phyloP scores from a whole-genome alignment of 306 rosid species.

The Mimosa bimucronata region DNA sequence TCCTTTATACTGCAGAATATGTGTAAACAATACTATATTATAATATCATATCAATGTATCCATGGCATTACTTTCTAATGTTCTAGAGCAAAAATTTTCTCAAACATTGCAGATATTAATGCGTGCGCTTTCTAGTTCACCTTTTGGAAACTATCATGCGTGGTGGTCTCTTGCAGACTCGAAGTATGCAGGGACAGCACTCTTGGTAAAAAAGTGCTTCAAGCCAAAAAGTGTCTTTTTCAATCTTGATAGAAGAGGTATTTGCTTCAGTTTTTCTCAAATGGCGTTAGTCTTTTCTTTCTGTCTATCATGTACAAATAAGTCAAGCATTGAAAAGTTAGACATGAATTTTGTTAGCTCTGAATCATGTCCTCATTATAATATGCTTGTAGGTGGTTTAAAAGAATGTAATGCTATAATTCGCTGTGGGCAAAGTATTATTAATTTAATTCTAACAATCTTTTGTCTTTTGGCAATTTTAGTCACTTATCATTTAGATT shows the following conservation, averaged over 20 bases:
- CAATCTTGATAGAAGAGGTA: slow-evolving; percentile 91
- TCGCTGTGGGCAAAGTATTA: background rate
- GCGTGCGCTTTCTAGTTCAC: slow-evolving; percentile 87
- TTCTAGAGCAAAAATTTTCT: slow-evolving; percentile 23
- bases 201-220: slow-evolving; percentile 81
- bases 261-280: slow-evolving; percentile 17
- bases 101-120: slow-evolving; percentile 66
- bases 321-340: slow-evolving; percentile 30
- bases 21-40: background rate
- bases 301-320: slow-evolving; percentile 6
- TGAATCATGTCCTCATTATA: background rate
- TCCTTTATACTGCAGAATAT: background rate
- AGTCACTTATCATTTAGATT: slow-evolving; percentile 17
- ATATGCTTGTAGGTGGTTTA: slow-evolving; percentile 8
- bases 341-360: slow-evolving; percentile 5
- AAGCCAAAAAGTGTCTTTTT: slow-evolving; percentile 74
- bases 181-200: slow-evolving; percentile 96
- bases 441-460: slow-evolving; percentile 7
- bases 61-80: slow-evolving; percentile 28
- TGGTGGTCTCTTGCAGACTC: slow-evolving; percentile 99
- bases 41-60: background rate
- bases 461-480: background rate
- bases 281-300: background rate
- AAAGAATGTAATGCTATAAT: slow-evolving; percentile 8
- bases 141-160: slow-evolving; percentile 72